These are phyloP conservation scores for Phtheirospermum japonicum DNA, from an alignment of 257 asterid species.

Conservation along the genomic window DNA sequence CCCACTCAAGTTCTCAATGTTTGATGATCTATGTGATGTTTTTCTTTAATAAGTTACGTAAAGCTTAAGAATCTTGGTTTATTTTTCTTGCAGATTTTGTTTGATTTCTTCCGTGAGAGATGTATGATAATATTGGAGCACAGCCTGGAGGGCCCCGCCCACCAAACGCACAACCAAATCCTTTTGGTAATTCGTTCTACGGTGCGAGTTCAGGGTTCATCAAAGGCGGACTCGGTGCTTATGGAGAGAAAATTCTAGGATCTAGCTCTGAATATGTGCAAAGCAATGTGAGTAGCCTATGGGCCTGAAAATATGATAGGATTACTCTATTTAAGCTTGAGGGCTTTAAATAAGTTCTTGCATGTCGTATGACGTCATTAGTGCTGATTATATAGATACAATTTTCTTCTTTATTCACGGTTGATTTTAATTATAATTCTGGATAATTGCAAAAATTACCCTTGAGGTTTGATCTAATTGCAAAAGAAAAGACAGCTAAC, in stretches of 20 bases:
- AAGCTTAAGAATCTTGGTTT: background rate
- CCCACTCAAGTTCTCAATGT: background rate
- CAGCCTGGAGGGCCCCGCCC: constrained; percentile 39
- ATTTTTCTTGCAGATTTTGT: constrained; percentile 20
- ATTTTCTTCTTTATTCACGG: background rate
- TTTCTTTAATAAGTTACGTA: background rate
- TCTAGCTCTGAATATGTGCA: constrained; percentile 66
- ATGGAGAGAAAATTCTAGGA: constrained; percentile 52
- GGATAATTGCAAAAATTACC: too few species aligned
- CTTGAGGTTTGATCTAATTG: too few species aligned
- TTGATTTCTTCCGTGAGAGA: constrained; percentile 23
- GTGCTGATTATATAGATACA: background rate
- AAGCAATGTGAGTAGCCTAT: constrained; percentile 44
- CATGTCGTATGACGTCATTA: background rate
- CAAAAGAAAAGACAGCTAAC: too few species aligned
- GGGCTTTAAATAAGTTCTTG: constrained; percentile 1
- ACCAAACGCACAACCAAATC: constrained; percentile 40
- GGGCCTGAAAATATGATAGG: background rate
- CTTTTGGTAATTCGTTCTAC: constrained; percentile 45
- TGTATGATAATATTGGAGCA: constrained; percentile 48
- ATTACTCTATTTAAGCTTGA: constrained; percentile 8
- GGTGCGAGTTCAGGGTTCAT: constrained; percentile 58
- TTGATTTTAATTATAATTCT: background rate
- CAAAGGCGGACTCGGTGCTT: constrained; percentile 51
- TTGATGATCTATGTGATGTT: background rate